Evolutionary conservation across 805 yeast species (phyloP).

Genomic region (Saccharomycopsis fermentans): DNA sequence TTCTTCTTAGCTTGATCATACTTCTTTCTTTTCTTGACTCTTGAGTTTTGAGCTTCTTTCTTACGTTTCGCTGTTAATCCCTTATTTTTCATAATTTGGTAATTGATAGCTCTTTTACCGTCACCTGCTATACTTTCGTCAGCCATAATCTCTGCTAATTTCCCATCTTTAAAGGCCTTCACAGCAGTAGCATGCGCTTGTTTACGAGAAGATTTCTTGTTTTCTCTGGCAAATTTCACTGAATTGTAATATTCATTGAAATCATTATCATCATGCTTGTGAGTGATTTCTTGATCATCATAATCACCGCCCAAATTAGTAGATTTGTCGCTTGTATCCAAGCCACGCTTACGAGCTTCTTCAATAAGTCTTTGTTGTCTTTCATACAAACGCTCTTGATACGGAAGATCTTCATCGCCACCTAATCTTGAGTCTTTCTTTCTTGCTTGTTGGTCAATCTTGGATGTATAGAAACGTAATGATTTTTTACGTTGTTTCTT

Average conservation of each 20-base stretch:
- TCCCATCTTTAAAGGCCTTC: conserved; percentile 77
- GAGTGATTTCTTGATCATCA: conserved; percentile 36
- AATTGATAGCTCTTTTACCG: conserved; percentile 92
- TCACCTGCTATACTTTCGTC: conserved; percentile 53
- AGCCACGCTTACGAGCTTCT: conserved; percentile 82
- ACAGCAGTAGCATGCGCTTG: conserved; percentile 62
- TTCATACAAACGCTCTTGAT: conserved; percentile 81
- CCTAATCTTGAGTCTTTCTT: conserved; percentile 49
- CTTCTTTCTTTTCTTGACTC: conserved; percentile 97
- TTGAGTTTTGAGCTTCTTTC: conserved; percentile 88
- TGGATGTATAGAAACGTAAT: conserved; percentile 91
- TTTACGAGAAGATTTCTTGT: conserved; percentile 44
- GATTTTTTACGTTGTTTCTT: conserved; percentile 71
- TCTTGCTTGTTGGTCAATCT: conserved; percentile 75
- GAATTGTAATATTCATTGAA: conserved; percentile 48
- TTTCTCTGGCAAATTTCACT: conserved; percentile 37
- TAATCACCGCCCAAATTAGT: conserved; percentile 45
- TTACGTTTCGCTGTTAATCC: conserved; percentile 90
- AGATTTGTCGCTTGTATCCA: conserved; percentile 39
- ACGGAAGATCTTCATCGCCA: conserved; percentile 90
- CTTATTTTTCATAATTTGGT: conserved; percentile 91
- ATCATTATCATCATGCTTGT: conserved; percentile 31
- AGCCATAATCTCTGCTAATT: conserved; percentile 47
- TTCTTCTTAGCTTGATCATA: conserved; percentile 92
- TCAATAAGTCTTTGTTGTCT: conserved; percentile 80